Evolutionary conservation across 2,329 filamentous ascomycete genomes (phyloP).

Genomic region (Talaromyces albobiverticillius): DNA sequence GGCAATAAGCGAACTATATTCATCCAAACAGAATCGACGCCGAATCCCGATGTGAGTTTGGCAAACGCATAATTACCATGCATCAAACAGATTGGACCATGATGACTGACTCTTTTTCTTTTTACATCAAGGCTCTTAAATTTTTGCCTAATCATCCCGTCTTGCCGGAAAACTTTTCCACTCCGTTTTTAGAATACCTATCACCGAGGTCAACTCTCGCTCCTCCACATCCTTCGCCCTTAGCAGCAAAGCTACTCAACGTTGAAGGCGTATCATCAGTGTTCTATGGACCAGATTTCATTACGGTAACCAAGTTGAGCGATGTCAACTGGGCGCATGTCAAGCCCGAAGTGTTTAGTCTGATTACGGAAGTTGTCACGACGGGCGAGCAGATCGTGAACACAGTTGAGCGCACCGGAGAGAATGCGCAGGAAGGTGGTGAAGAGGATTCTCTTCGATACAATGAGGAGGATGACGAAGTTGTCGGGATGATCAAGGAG

Average conservation of each 20-base stretch:
- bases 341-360: conserved; percentile 88
- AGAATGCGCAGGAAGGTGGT: conserved; percentile 45
- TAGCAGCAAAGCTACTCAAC: conserved; percentile 86
- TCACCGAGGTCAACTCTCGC: conserved; percentile 83
- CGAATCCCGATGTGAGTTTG: conserved; percentile 81
- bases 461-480: conserved; percentile 87
- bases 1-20: conserved; percentile 72
- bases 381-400: conserved; percentile 79
- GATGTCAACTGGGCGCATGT: conserved; percentile 92
- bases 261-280: conserved; percentile 93
- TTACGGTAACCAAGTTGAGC: conserved; percentile 88
- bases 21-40: conserved; percentile 94
- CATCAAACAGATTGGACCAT: not conserved
- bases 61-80: too few relatives aligned
- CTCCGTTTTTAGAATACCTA: conserved; percentile 87
- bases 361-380: conserved; percentile 91
- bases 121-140: conserved; percentile 64
- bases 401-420: conserved; percentile 59
- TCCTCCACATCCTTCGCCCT: conserved; percentile 83
- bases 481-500: conserved; percentile 98
- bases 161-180: conserved; percentile 68
- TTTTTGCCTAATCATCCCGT: conserved; percentile 89
- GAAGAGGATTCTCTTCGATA: conserved; percentile 73
- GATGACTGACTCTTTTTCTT: not conserved
- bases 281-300: conserved; percentile 93